Base-by-base conservation (phyloP, 768 basidiomycete species). In the Mycena rosella region DNA sequence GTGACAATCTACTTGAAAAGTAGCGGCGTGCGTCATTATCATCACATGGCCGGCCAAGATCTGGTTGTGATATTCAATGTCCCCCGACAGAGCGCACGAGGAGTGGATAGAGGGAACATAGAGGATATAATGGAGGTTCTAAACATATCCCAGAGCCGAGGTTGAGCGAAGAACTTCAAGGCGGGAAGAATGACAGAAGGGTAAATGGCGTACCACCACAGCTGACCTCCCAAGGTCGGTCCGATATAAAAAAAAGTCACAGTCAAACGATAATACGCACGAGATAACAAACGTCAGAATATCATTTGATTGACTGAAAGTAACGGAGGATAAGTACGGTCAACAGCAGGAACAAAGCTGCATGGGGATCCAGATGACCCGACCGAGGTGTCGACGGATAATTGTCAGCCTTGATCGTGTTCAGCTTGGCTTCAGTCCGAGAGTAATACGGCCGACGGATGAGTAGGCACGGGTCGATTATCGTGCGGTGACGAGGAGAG, bases 201-300 rank as follows among this genome's bases (percentile, higher is more conserved):
- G 27, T 29, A 5, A 18, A 40, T 30, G 54, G 44, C 27, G 40
- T 47, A 44, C 58, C 9, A 30, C 20, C 9, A 45, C 65, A 67
- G 58, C 60, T 67, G 65, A 67, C 56, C 34, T 29, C 27, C 17
- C 20, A 17, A 44, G 22, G 22, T 27, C 14, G 11, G 14, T 24
- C 22, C 36, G 49, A 36, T 48, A 48, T 48, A 55, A 40, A 47
- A 36, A 1, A 55, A 48, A 40, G 17, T 15, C 5, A n/a, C n/a
- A 40, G 53, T 56, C 44, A 48, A 63, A 63, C 55, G 38, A 52
- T 40, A 55, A 47, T 60, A 44, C 61, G 47, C 30, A 30, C 55
- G 54, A 57, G 47, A 56, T 36, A 62, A 38, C 53, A 17, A 48
- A 55, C 53, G 53, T 63, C 53, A 63, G 53, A 14, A 32, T 49